A percentile compares a stretch with the other conserved stretches of the same genome.
Conservation (phyloP, 768 basidiomycete species). For the Tulasnella calospora region DNA sequence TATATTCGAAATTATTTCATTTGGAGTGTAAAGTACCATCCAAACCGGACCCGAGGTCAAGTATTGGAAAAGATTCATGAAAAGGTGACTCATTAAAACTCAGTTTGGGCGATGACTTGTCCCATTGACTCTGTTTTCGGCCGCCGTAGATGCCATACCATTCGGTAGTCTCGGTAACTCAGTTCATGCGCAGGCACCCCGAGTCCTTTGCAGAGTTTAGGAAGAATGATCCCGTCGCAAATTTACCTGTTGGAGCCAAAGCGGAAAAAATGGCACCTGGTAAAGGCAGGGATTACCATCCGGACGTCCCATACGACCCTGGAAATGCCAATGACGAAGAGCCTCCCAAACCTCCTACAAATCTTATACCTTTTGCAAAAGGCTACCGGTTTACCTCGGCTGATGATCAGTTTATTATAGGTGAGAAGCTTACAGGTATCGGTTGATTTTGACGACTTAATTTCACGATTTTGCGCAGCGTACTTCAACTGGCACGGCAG, state of each 20-base stretch:
- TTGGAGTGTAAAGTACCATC: constrained; percentile 17
- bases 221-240: constrained; percentile 10
- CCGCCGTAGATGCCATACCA: constrained; percentile 18
- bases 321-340: background rate
- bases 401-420: constrained; percentile 19
- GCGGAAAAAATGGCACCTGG: background rate
- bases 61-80: constrained; percentile 21
- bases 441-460: background rate
- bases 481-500: constrained; percentile 22
- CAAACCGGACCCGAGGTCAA: constrained; percentile 7
- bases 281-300: background rate
- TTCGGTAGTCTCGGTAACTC: constrained; percentile 16
- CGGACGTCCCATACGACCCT: constrained; percentile 11
- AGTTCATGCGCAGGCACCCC: constrained; percentile 21
- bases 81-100: constrained; percentile 7
- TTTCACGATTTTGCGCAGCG: background rate
- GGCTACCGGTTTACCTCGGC: constrained; percentile 17
- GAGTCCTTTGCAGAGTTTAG: constrained; percentile 13
- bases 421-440: background rate
- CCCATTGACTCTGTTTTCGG: background rate
- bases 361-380: constrained; percentile 19
- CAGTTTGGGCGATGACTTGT: background rate
- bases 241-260: background rate
- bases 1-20: constrained; percentile 20
- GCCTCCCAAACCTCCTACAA: constrained; percentile 14